Conservation (phyloP, 495 filamentous ascomycete species). For the Penicillium salamii region DNA sequence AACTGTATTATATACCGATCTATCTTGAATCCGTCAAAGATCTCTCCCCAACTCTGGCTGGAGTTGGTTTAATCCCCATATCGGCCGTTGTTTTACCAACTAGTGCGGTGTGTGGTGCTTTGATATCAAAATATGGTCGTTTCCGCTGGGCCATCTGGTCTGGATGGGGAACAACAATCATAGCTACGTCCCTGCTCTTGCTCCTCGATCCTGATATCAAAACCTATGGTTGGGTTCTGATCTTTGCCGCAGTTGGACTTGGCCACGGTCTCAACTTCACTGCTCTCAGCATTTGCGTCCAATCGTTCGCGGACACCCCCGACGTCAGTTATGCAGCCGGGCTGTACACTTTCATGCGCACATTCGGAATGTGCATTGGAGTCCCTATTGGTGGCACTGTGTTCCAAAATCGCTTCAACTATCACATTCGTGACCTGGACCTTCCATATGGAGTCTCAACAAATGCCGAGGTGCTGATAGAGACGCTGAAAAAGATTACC, state of each 20-base stretch:
- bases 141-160: constrained; percentile 54
- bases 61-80: not conserved
- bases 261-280: constrained; percentile 54
- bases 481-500: too few species aligned
- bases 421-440: not conserved
- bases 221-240: constrained; percentile 47
- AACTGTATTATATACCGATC: not conserved
- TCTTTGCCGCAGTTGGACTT: constrained; percentile 48
- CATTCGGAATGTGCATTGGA: constrained; percentile 58
- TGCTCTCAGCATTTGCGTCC: constrained; percentile 48
- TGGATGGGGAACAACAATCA: constrained; percentile 48
- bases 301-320: constrained; percentile 45
- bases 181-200: constrained; percentile 46
- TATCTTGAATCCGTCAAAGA: not conserved
- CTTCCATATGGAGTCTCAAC: too few species aligned
- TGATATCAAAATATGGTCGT: constrained; percentile 44
- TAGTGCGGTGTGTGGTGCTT: constrained; percentile 30
- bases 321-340: constrained; percentile 51
- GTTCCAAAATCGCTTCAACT: constrained; percentile 49
- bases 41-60: not conserved
- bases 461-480: not conserved
- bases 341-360: constrained; percentile 58
- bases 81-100: not conserved
- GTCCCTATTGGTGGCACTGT: constrained; percentile 56
- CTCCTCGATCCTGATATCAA: constrained; percentile 42